Evolutionary conservation across 2,329 filamentous ascomycete species (phyloP).

Genomic region (Penicillium sp.): DNA sequence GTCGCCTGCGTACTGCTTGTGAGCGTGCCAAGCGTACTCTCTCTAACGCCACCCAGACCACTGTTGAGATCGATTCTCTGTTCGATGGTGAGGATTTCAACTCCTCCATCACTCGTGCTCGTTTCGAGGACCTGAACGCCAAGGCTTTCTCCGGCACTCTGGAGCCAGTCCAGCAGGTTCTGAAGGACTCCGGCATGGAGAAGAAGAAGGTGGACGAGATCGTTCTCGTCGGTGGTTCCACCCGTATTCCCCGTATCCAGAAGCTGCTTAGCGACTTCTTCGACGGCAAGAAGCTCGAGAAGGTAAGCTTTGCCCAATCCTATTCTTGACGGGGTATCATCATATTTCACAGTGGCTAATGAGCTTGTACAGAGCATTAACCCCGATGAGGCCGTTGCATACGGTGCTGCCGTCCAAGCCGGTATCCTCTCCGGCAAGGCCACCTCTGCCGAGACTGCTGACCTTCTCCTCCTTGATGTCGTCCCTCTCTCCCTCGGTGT

Average conservation of each 20-base stretch:
- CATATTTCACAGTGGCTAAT: neutral
- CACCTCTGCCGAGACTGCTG: constrained; percentile 87
- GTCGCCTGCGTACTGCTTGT: constrained; percentile 94
- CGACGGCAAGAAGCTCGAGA: constrained; percentile 99
- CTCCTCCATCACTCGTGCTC: constrained; percentile 93
- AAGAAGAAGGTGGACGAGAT: constrained; percentile 97
- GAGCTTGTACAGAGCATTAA: constrained; percentile 70
- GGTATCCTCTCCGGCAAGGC: constrained; percentile 99
- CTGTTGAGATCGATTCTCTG: constrained; percentile 97
- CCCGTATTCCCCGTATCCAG: constrained; percentile 98
- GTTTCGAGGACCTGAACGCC: constrained; percentile 98
- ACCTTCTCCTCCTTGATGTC: constrained; percentile 94
- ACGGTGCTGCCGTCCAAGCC: constrained; percentile 97
- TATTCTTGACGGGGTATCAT: neutral
- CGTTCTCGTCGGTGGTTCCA: constrained; percentile 97
- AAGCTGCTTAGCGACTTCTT: constrained; percentile 99
- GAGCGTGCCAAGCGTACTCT: constrained; percentile 99
- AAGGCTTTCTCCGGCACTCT: constrained; percentile 92
- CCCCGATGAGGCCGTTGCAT: constrained; percentile 98
- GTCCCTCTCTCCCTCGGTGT: constrained; percentile 96
- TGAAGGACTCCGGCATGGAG: constrained; percentile 85
- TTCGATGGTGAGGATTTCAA: constrained; percentile 98
- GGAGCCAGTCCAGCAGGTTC: constrained; percentile 91
- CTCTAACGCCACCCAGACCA: constrained; percentile 95
- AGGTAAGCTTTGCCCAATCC: constrained; percentile 46